Base-by-base conservation (phyloP, 2,329 filamentous ascomycete genomes). In the Drechslerella coelobrocha region DNA sequence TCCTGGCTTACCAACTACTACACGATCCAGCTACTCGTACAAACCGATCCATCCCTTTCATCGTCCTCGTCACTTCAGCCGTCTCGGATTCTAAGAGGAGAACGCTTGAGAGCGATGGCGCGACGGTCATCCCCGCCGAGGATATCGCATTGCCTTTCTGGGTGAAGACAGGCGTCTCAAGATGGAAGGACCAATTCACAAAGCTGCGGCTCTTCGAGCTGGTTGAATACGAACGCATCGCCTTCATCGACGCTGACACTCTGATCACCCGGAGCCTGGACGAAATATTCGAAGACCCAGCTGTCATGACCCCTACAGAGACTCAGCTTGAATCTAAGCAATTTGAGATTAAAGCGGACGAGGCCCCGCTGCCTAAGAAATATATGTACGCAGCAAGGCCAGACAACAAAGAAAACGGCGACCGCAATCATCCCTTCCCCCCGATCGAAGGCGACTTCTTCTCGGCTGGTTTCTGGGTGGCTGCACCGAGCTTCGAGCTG, bases 211-310 rank as follows among this genome's bases (percentile, higher is more conserved):
- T 81, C 4, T 78, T 81, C 45, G 76, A 80, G 60, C 76, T 80
- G 76, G 78, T 77, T 2, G 73, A 81, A 54, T 82, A 79, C 73
- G 76, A 79, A 9, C 77, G 79, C 3, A 72, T 82, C 24, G 76
- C 81, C n/a, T 81, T 81, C 73, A 74, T 82, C 69, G 81, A 82
- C 68, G 78, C 79, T 23, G 81, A 82, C 73, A 80, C 77, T 8
- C 61, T 81, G 17, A 72, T 82, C 37, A 78, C 75, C 2, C 63
- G 73, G 2, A 77, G 74, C 0, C 73, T 82, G 9, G 79, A 81
- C 66, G 75, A 71, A 10, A 78, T 81, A 19, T 82, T 82, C 71
- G 74, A 78, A 21, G 78, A 79, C 12, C 63, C 72, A 9, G 74
- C 69, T 7, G 72, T 75, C 2, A 68, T 59, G 31, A 55, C 47